Conservation (phyloP, 441 rosid species). For the Codiaeum variegatum region DNA sequence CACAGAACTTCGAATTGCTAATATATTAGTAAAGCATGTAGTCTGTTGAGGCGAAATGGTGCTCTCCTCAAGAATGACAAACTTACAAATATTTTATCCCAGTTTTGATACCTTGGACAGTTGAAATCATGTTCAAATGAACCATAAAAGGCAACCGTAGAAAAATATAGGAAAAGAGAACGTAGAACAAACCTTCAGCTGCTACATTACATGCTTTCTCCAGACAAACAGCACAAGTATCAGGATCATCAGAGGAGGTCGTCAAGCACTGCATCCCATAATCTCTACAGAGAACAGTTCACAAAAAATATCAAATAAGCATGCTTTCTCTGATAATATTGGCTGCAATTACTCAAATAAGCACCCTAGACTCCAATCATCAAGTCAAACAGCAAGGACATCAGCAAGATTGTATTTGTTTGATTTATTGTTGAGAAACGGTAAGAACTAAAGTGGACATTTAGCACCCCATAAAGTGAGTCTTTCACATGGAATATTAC, state of each 20-base stretch:
- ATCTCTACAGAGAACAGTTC: slow-evolving; percentile 49
- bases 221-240: slow-evolving; percentile 89
- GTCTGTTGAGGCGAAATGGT: background rate
- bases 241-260: slow-evolving; percentile 60
- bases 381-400: background rate
- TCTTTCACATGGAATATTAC: background rate
- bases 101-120: background rate
- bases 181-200: slow-evolving; percentile 68
- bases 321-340: background rate
- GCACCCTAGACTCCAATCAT: background rate
- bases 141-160: background rate
- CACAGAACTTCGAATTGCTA: background rate
- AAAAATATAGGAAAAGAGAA: slow-evolving; percentile 12
- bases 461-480: background rate
- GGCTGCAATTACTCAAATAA: background rate
- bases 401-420: background rate
- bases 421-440: background rate
- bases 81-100: background rate
- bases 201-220: slow-evolving; percentile 89
- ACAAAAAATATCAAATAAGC: slow-evolving; percentile 21
- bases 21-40: background rate
- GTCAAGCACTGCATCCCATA: slow-evolving; percentile 64
- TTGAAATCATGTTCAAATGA: background rate
- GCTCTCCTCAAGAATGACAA: background rate
- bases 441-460: background rate